Evolutionary conservation across 192 early-diverging fungal species (phyloP), one percentile per base, ranked within the genome.

Genomic region (Coemansia sp.): DNA sequence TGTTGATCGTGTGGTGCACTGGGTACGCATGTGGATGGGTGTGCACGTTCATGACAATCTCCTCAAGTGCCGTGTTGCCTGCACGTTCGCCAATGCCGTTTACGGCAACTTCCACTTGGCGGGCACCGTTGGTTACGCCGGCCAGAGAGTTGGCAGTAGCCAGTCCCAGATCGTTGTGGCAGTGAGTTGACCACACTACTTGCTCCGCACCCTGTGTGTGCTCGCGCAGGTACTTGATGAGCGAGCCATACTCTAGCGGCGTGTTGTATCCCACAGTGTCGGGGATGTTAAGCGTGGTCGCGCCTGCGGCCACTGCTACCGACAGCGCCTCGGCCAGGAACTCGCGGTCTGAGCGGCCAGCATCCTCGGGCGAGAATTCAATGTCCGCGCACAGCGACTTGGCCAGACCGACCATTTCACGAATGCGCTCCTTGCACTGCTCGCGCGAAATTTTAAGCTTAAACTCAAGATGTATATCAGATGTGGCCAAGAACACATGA

Each of bases 11-110:
- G 82, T 93, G 92, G 72, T 90, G 87, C 11, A 98, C 94, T 5
- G 93, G 93, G 84, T 88, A 98, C 37, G 81, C 78, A 49, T 79
- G 71, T n/a, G 94, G 92, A 53, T 98, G 96, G 37, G 94, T 97
- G 72, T 94, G 91, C 25, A 97, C 84, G 54, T 92, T 87, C 95
- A 98, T 97, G 17, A 96, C 92, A 10, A 98, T 84, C 76, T 98
- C 94, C 68, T 98, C 96, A 69, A 98, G 81, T 15, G 96, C 84
- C 4, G 96, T 98, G 78, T 98, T 98, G 49, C 96, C 95, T 21
- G 96, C 96, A 58, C 96, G 94, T 83, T 98, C 96, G 57, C 96
- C 96, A 66, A 98, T 98, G 27, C 96, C 96, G 83, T 97, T 96
- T 69, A 98, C 92, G 0, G 96, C 94, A 8, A 97, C 94, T 67